Conservation (phyloP, 306 rosid genomes). For the Glycine tomentella region DNA sequence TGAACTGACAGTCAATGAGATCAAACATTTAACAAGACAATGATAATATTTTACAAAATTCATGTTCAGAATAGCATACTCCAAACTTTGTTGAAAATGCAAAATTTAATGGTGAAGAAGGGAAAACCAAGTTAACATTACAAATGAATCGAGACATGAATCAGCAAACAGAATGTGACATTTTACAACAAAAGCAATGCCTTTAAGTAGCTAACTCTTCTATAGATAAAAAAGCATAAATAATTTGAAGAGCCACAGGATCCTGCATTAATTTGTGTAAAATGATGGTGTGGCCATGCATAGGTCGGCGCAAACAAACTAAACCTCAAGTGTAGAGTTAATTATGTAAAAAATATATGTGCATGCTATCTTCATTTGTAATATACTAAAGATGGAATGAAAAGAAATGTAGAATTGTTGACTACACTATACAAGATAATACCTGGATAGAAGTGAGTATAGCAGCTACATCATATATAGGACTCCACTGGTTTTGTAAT, state of each 20-base stretch:
- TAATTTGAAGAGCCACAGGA: neutral
- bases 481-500: slow-evolving; percentile 74
- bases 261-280: neutral
- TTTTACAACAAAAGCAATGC: neutral
- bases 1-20: neutral
- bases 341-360: neutral
- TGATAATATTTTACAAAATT: slow-evolving; percentile 1
- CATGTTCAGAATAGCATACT: slow-evolving; percentile 8
- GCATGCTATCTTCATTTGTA: neutral
- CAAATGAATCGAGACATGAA: neutral
- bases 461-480: slow-evolving; percentile 73
- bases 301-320: slow-evolving; percentile 4
- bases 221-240: neutral
- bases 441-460: slow-evolving; percentile 75
- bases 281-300: neutral
- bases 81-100: neutral
- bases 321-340: neutral
- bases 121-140: neutral
- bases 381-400: neutral
- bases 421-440: slow-evolving; percentile 11
- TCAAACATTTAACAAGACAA: slow-evolving; percentile 10
- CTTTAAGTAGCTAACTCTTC: slow-evolving; percentile 3
- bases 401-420: slow-evolving; percentile 26
- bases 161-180: slow-evolving; percentile 12
- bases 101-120: no score